phyloP scores from a whole-genome alignment of 2,329 filamentous ascomycete species.

The Aspergillus brasiliensis region DNA sequence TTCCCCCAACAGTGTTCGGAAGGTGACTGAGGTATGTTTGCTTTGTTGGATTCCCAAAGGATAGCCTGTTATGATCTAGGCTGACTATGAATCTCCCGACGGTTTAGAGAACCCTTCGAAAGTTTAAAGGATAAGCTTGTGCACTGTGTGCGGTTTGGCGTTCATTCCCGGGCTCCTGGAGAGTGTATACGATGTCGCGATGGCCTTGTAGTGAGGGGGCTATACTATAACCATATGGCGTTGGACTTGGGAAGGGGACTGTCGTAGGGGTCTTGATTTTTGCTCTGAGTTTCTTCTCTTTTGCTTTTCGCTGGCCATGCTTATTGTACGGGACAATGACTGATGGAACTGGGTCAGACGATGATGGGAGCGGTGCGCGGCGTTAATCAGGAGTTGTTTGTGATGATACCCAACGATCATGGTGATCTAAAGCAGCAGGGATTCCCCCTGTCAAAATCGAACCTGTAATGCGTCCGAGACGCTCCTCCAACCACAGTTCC shows the following conservation, averaged over 20 bases:
- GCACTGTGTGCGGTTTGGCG: not conserved
- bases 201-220: not conserved
- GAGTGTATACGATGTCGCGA: not conserved
- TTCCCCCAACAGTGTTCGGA: slow-evolving; percentile 74
- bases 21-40: slow-evolving; percentile 68
- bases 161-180: not conserved
- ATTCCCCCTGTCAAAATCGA: not conserved
- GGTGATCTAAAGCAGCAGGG: not conserved
- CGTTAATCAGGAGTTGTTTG: slow-evolving; percentile 10
- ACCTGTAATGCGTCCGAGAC: not conserved
- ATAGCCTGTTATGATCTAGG: not conserved
- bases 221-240: not conserved
- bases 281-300: not conserved
- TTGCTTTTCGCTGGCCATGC: no score
- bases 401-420: slow-evolving; percentile 19
- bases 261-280: not conserved
- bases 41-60: not conserved
- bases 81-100: slow-evolving; percentile 12
- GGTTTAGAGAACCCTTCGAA: slow-evolving; percentile 63
- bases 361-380: not conserved
- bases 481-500: not conserved
- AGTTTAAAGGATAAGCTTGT: slow-evolving; percentile 64
- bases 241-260: not conserved
- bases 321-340: not conserved
- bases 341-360: not conserved